Evolutionary conservation across 371 early-diverging fungal species (phyloP).

Genomic region (Fennellomyces sp.): DNA sequence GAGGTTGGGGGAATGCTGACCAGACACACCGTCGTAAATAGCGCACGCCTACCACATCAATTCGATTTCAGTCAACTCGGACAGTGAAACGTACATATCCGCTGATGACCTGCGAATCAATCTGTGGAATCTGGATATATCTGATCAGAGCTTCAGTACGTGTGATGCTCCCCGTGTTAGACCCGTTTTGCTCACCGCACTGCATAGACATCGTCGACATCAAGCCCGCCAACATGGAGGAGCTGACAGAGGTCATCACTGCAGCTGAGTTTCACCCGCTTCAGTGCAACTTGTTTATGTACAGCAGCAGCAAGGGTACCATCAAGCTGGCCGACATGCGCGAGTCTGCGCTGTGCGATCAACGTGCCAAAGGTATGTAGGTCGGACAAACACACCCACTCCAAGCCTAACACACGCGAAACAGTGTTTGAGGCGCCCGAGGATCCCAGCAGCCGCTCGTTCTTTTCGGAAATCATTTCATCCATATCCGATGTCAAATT

Average conservation of each 20-base stretch:
- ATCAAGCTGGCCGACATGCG: constrained; percentile 93
- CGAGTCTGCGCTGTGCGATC: constrained; percentile 84
- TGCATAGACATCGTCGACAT: constrained; percentile 94
- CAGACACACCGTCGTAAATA: constrained; percentile 48
- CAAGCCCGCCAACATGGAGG: constrained; percentile 95
- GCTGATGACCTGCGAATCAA: constrained; percentile 95
- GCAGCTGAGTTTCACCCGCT: constrained; percentile 91
- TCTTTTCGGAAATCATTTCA: constrained; percentile 97
- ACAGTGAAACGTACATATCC: constrained; percentile 88
- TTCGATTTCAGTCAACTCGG: constrained; percentile 92
- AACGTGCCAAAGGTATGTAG: constrained; percentile 67
- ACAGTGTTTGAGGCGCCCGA: constrained; percentile 92
- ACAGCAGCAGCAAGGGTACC: constrained; percentile 91
- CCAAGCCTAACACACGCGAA: no score
- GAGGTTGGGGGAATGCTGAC: background rate
- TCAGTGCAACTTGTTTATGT: constrained; percentile 90
- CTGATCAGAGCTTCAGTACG: constrained; percentile 83
- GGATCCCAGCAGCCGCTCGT: constrained; percentile 89
- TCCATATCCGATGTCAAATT: constrained; percentile 95
- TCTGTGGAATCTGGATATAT: constrained; percentile 88
- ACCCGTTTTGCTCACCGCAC: no score
- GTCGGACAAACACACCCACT: no score
- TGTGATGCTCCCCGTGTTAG: no score
- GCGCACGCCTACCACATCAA: constrained; percentile 97
- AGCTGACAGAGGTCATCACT: constrained; percentile 96